Percentiles rank a stretch among this genome's conserved stretches.
Conservation (phyloP, 495 filamentous ascomycete species). For the Peziza echinospora region DNA sequence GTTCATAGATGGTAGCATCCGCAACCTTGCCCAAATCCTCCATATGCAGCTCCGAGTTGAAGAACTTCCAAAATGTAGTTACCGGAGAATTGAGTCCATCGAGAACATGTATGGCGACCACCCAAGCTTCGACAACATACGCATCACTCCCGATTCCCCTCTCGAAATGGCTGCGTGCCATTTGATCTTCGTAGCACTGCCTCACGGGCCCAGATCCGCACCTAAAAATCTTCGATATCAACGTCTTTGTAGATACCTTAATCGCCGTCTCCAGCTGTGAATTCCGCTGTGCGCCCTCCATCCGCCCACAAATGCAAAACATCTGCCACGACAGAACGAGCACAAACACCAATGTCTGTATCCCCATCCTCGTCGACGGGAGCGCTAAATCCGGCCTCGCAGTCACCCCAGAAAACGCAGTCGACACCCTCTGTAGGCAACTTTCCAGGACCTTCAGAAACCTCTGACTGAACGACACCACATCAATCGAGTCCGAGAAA, state of each 20-base stretch:
- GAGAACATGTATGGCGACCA: constrained; percentile 33
- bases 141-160: constrained; percentile 41
- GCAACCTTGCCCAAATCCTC: constrained; percentile 17
- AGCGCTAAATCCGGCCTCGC: not conserved
- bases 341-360: constrained; percentile 10
- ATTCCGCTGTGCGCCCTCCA: not conserved
- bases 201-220: constrained; percentile 32
- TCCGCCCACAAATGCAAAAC: not conserved
- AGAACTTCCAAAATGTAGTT: constrained; percentile 35
- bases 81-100: constrained; percentile 18
- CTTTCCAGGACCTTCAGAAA: constrained; percentile 16
- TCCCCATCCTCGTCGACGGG: constrained; percentile 7
- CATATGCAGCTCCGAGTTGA: constrained; percentile 26
- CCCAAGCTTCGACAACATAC: constrained; percentile 38
- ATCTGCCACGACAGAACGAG: constrained; percentile 12
- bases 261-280: constrained; percentile 3
- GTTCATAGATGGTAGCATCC: constrained; percentile 41
- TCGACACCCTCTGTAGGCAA: constrained; percentile 11
- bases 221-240: constrained; percentile 21
- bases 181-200: constrained; percentile 40
- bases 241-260: constrained; percentile 21
- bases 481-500: constrained; percentile 12
- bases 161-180: constrained; percentile 32
- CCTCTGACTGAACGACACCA: constrained; percentile 16
- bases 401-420: constrained; percentile 1